Evolutionary conservation across 345 rosid genomes (phyloP), one percentile per base, ranked within the genome.

Genomic region (Dimocarpus longan): DNA sequence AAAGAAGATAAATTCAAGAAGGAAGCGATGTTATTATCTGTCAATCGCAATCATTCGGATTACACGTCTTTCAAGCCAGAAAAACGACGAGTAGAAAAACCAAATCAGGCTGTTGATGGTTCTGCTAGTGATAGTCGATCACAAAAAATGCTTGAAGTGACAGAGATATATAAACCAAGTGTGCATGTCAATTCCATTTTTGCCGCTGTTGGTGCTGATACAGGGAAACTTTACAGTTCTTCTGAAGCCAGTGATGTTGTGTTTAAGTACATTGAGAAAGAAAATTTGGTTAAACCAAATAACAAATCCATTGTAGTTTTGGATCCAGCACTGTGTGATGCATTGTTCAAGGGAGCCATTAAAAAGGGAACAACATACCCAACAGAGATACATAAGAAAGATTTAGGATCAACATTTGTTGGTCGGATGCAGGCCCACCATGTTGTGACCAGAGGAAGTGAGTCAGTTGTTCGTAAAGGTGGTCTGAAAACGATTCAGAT

Each of bases 351-450:
- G 84, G 99, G 99, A 84, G 90, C 98, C 62, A 88, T 96, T 39
- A 96, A 96, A 86, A 96, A 96, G 82, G 99, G 99, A 80, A 81
- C 97, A 24, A 71, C 88, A 16, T 96, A 94, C 79, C 99, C 98
- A 18, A 90, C 98, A 32, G 97, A 89, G 86, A 87, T 96, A 75
- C 97, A 90, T 76, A 96, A 91, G 85, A 94, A 90, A 76, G 98
- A 96, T 82, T 74, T 94, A 74, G 97, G 91, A 62, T 79, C 87
- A 18, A 88, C 84, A 44, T 94, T 94, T 82, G 62, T 90, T 80
- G 86, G 88, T 52, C 89, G 99, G 75, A 93, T 96, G 98, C 99
- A 91, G 76, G 91, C 97, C 24, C 91, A 91, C 83, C 87, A 91
- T 71, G 75, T 93, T 50, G 95, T 91, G 74, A 86, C 85, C 11